Evolutionary conservation across 371 early-diverging fungal species (phyloP).

Genomic region (Circinella umbellata): DNA sequence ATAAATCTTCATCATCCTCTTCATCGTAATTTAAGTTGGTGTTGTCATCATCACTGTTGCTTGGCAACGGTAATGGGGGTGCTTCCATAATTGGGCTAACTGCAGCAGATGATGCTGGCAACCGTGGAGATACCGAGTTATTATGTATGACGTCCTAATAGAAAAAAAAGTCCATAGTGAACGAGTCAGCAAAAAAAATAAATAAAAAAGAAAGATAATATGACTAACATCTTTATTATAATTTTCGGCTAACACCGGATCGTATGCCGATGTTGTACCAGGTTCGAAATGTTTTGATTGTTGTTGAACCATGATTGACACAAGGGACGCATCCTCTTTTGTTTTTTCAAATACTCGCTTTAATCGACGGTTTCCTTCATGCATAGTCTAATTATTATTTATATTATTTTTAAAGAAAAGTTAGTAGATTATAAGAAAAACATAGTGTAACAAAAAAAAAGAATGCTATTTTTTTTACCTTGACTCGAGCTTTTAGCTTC

Average conservation of each 20-base stretch:
- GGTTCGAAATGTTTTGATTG: not conserved
- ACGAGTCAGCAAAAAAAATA: not conserved
- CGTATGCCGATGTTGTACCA: not conserved
- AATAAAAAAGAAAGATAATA: not conserved
- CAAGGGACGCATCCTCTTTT: slow-evolving; percentile 12
- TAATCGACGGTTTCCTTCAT: slow-evolving; percentile 39
- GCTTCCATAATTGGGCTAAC: slow-evolving; percentile 25
- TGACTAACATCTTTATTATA: not conserved
- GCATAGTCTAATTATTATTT: slow-evolving; percentile 29
- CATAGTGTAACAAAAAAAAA: too few relatives aligned
- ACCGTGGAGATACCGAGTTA: not conserved
- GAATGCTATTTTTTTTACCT: slow-evolving; percentile 14
- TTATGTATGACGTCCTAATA: not conserved
- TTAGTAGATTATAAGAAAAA: too few relatives aligned
- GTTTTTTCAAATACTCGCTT: slow-evolving; percentile 45
- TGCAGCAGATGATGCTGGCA: slow-evolving; percentile 9
- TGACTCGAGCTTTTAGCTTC: slow-evolving; percentile 38
- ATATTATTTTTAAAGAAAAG: not conserved
- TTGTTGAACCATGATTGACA: not conserved
- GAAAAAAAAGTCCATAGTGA: not conserved
- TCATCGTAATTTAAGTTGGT: not conserved
- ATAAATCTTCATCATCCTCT: not conserved
- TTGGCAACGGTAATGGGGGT: slow-evolving; percentile 16
- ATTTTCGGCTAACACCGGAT: slow-evolving; percentile 1
- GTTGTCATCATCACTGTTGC: slow-evolving; percentile 16